Conservation (phyloP, 257 asterid species). For the Capsicum pubescens region DNA sequence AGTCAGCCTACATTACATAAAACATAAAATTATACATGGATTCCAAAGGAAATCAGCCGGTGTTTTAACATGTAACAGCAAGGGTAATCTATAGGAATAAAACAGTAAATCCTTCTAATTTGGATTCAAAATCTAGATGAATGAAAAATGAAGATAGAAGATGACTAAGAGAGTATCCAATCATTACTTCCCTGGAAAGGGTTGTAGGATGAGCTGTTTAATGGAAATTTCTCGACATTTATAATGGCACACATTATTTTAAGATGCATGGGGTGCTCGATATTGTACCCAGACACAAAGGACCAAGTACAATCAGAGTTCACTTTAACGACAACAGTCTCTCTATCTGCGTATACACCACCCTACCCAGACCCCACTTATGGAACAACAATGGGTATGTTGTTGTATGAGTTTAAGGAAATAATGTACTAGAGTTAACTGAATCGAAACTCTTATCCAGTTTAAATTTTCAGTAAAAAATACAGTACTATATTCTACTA, state of each 20-base stretch:
- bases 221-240: background rate
- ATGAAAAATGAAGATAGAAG: background rate
- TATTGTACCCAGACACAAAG: background rate
- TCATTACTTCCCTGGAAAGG: background rate
- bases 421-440: background rate
- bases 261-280: background rate
- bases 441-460: background rate
- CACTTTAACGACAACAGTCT: too few species aligned
- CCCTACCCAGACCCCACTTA: too few species aligned
- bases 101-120: background rate
- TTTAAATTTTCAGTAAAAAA: background rate
- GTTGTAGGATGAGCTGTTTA: background rate
- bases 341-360: too few species aligned
- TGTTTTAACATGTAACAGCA: background rate
- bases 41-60: background rate
- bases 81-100: background rate
- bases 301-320: too few species aligned
- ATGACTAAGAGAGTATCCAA: background rate
- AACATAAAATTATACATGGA: background rate
- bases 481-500: background rate
- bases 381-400: too few species aligned
- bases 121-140: background rate
- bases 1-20: constrained; percentile 61
- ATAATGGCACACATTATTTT: background rate
- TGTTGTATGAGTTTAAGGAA: background rate